Evolutionary conservation across 23 red algal species (phyloP).

Genomic region (Gracilaria domingensis): DNA sequence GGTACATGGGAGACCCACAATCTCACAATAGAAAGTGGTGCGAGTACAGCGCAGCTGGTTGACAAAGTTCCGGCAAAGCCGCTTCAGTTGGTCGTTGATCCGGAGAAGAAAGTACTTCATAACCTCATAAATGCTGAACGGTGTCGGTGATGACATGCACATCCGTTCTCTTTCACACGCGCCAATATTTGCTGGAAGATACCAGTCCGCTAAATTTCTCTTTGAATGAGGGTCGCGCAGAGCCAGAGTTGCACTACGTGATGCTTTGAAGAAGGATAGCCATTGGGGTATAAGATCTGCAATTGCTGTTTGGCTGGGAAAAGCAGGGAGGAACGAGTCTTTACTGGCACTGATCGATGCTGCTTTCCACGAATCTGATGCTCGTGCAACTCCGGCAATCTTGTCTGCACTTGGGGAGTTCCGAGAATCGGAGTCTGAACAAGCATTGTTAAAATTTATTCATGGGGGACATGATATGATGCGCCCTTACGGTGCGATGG

Average conservation of each 20-base stretch:
- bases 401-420: constrained; percentile 52
- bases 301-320: constrained; percentile 33
- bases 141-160: constrained; percentile 66
- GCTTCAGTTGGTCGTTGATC: constrained; percentile 72
- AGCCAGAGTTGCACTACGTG: constrained; percentile 40
- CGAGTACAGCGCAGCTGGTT: constrained; percentile 20
- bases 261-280: constrained; percentile 44
- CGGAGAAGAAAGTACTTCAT: constrained; percentile 68
- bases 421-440: constrained; percentile 27
- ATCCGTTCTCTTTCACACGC: constrained; percentile 47
- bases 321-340: constrained; percentile 8
- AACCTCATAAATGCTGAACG: constrained; percentile 50
- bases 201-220: constrained; percentile 49
- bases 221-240: constrained; percentile 42
- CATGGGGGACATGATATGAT: constrained; percentile 59
- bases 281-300: constrained; percentile 60
- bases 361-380: constrained; percentile 38
- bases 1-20: constrained; percentile 62
- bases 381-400: constrained; percentile 48
- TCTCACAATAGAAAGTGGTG: constrained; percentile 49
- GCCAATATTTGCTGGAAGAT: constrained; percentile 56
- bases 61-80: constrained; percentile 56
- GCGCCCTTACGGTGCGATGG: constrained; percentile 64
- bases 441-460: constrained; percentile 46
- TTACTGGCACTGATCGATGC: constrained; percentile 56